Evolutionary conservation across 176 grass and related monocot genomes (phyloP), one percentile per base, ranked within the genome.

Genomic region (Aegilops tauschii): DNA sequence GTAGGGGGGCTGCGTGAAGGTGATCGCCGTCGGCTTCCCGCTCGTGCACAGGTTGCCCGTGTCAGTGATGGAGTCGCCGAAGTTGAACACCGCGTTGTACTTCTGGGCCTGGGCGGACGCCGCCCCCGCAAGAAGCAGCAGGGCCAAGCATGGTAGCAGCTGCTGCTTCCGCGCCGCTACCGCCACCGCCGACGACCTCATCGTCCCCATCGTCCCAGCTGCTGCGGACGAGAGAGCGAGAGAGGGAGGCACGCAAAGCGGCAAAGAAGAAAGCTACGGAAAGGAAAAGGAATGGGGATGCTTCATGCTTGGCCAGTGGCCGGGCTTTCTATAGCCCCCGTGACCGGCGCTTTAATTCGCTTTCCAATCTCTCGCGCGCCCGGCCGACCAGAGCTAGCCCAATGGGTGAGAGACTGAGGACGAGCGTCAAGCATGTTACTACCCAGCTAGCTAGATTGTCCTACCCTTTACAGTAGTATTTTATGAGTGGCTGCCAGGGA

Each of bases 31-130:
- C 76, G 91, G 91, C 28, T 39, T 78, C 3, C 87, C 87, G 68
- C 69, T 83, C 62, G 90, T 84, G 82, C 87, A 91, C 23, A 94
- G 87, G 93, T 94, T 94, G 5, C 93, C 93, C 5, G 93, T 94
- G 87, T 94, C 93, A 4, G 93, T 90, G 59, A 94, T 89, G 5
- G 93, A 94, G 85, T 94, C 93, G 30, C 93, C 93, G 85, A 94
- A 94, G 93, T 85, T 94, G 84, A 67, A 94, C 76, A 94, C 59
- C 59, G 93, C 93, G 85, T 90, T 90, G 87, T 94, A 94, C 14
- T 37, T 89, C 87, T 87, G 90, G 54, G 54, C 54, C 18, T 59
- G 54, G 17, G 6, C 18, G 6, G 54, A 58, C 54, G 54, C 54
- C 59, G 87, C 88, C 20, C 31, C 70, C 65, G 73, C 59, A 18